Percentiles rank a stretch among this genome's conserved stretches.
phyloP scores from a whole-genome alignment of 352 stramenopile species.

The Halophytophthora batemanensis region DNA sequence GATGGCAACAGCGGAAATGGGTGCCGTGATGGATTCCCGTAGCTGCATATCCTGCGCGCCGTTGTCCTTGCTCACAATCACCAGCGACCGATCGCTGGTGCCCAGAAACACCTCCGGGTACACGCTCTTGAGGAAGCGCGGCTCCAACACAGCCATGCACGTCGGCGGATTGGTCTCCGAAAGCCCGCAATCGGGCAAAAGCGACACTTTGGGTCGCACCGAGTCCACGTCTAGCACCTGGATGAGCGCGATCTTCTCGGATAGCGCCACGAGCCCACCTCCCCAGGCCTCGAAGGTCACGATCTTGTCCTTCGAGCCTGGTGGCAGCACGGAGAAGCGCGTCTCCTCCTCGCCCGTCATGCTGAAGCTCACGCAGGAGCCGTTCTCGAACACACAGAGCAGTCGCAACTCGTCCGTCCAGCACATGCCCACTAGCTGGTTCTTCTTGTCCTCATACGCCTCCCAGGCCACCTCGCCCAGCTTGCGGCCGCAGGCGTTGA shows the following conservation, averaged over 20 bases:
- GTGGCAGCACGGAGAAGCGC: conserved; percentile 63
- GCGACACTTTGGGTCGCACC: conserved; percentile 71
- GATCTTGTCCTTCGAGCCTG: conserved; percentile 68
- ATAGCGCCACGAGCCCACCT: conserved; percentile 71
- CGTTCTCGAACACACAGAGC: conserved; percentile 76
- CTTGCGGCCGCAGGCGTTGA: conserved; percentile 69
- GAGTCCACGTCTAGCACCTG: conserved; percentile 80
- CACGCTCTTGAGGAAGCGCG: conserved; percentile 87
- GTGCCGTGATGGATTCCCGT: conserved; percentile 70
- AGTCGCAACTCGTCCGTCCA: conserved; percentile 84
- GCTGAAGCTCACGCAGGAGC: conserved; percentile 64
- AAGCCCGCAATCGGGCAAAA: conserved; percentile 68
- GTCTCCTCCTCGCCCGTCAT: conserved; percentile 73
- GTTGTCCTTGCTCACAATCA: conserved; percentile 75
- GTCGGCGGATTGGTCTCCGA: conserved; percentile 74
- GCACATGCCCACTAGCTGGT: conserved; percentile 65
- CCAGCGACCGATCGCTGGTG: conserved; percentile 88
- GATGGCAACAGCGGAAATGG: conserved; percentile 92
- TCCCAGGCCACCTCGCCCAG: conserved; percentile 61
- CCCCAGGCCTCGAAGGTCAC: conserved; percentile 77
- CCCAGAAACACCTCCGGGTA: conserved; percentile 93
- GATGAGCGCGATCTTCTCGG: conserved; percentile 78
- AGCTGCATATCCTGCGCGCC: conserved; percentile 83
- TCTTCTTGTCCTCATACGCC: conserved; percentile 66
- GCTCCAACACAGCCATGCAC: conserved; percentile 91